Conservation (phyloP, 257 asterid genomes). For the Cruciata laevipes region DNA sequence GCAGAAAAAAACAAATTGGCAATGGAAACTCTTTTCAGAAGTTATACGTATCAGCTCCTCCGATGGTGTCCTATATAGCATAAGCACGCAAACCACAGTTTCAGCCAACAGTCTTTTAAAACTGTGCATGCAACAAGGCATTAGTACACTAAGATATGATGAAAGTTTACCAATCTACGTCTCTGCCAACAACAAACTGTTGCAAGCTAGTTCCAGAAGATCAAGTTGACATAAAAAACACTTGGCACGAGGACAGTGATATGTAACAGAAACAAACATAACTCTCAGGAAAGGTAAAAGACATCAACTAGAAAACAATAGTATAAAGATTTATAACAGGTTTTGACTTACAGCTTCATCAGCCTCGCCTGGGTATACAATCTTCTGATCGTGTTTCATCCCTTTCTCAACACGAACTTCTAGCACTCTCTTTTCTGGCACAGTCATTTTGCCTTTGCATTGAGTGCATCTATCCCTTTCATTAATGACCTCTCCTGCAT, state of each 20-base stretch:
- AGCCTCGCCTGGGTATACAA: conserved; percentile 20
- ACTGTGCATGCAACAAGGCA: neutral
- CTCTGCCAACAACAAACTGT: neutral
- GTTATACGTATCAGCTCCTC: neutral
- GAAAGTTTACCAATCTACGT: neutral
- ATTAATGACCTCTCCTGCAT: conserved; percentile 18
- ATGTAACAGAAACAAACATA: neutral
- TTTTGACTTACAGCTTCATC: conserved; percentile 22
- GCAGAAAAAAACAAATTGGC: neutral
- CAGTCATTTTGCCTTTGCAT: conserved; percentile 23
- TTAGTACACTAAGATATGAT: neutral
- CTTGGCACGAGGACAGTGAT: neutral
- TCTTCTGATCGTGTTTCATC: conserved; percentile 21
- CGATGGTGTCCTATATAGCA: neutral
- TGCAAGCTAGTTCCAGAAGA: conserved; percentile 5
- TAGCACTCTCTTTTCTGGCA: conserved; percentile 22
- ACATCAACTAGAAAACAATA: neutral
- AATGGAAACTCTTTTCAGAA: neutral
- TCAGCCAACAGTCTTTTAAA: neutral
- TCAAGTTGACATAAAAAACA: neutral
- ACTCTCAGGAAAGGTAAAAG: neutral
- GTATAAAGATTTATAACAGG: neutral
- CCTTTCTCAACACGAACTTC: conserved; percentile 21
- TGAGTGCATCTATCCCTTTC: conserved; percentile 19
- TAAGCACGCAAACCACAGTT: neutral